A percentile compares a stretch with the other conserved stretches of the same genome.
phyloP scores from a whole-genome alignment of 495 filamentous ascomycete genomes.

The Entonaema liquescens region DNA sequence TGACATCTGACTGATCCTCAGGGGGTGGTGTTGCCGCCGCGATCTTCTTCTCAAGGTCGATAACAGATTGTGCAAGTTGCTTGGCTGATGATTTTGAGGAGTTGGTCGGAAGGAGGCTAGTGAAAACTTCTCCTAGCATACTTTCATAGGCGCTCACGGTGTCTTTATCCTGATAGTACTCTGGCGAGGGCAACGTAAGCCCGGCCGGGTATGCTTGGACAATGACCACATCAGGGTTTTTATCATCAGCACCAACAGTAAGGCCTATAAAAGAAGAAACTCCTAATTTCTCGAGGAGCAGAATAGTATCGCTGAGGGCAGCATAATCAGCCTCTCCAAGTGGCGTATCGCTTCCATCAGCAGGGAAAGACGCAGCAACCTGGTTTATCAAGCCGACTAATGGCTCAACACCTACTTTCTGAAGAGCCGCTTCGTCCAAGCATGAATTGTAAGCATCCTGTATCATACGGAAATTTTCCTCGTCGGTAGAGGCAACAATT shows the following conservation, averaged over 20 bases:
- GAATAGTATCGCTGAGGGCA: constrained; percentile 60
- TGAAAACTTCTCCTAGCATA: constrained; percentile 53
- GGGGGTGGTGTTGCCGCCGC: constrained; percentile 66
- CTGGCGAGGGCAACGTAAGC: constrained; percentile 69
- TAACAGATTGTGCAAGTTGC: constrained; percentile 51
- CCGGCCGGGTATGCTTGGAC: constrained; percentile 60
- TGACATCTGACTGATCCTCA: constrained; percentile 54
- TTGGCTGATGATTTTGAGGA: constrained; percentile 34
- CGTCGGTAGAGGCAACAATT: constrained; percentile 53
- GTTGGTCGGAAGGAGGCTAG: constrained; percentile 39
- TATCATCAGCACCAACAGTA: constrained; percentile 65
- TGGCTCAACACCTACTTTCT: constrained; percentile 63
- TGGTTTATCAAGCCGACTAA: constrained; percentile 56
- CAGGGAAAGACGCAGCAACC: constrained; percentile 60
- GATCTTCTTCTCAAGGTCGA: constrained; percentile 68
- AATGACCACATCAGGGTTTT: constrained; percentile 69
- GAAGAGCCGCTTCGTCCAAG: constrained; percentile 65
- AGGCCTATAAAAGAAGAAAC: constrained; percentile 59
- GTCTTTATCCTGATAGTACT: constrained; percentile 69
- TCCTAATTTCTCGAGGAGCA: constrained; percentile 62
- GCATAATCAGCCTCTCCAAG: constrained; percentile 48
- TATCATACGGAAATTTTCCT: constrained; percentile 72
- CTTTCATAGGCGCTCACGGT: constrained; percentile 61
- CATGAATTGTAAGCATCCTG: constrained; percentile 71
- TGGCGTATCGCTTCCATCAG: constrained; percentile 32